Evolutionary conservation across 805 yeast genomes (phyloP), one percentile per base, ranked within the genome.

Genomic region (Suhomyces kilbournensis): DNA sequence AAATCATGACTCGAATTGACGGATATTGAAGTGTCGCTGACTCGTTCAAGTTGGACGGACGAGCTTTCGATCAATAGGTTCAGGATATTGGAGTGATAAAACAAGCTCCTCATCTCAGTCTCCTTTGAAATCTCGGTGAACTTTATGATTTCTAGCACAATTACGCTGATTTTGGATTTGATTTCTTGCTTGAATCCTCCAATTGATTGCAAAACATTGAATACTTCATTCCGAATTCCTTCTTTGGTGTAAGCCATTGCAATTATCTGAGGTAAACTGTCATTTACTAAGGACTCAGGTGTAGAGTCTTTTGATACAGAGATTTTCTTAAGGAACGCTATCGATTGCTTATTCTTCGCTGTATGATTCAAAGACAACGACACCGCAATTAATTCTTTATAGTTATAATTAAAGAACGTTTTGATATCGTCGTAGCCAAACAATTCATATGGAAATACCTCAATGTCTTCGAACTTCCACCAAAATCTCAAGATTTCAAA

Each of bases 401-500:
- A 68, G 54, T 72, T 74, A 1, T 65, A 64, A 7, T 35, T 19
- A 5, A 73, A 30, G 54, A 81, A 78, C 1, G 67, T 68, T 2
- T 50, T 42, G 2, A 53, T 51, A 8, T 60, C 58, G 1, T 50
- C 17, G 55, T 69, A 79, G 0, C 69, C 80, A 57, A 82, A 73
- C 1, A 77, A 50, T 0, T 52, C 53, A 50, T 44, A 72, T 0
- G 85, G 85, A 54, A 81, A 79, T 1, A 58, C 56, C 0, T 53
- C 50, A 12, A 79, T 53, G 3, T 61, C 56, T 3, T 66, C 63
- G 49, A 66, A 68, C n/a, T 64, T 61, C 61, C 68, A 66, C 84
- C 84, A 81, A 19, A 66, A 66, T 50, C 69, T 75, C 46, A 81
- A 61, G 3, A 80, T 60, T 12, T 71, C 72, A 34, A 69, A 56